A percentile compares a stretch with the other conserved stretches of the same genome.
Evolutionary conservation across 1,284 basidiomycete species (phyloP).

Genomic region (Trametes versicolor): DNA sequence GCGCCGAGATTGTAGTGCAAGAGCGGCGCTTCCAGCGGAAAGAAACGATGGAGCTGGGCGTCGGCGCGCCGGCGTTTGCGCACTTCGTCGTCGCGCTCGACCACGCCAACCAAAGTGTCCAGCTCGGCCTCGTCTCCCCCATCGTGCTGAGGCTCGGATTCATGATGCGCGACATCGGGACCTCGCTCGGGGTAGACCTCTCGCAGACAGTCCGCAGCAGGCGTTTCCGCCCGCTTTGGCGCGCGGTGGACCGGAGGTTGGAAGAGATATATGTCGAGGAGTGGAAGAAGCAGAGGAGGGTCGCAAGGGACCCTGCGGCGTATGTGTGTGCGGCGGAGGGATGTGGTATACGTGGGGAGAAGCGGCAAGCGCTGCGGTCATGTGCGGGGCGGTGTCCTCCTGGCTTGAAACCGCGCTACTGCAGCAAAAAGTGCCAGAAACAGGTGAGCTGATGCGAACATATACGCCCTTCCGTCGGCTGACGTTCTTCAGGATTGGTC

Average conservation of each 20-base stretch:
- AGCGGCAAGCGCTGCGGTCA: background rate
- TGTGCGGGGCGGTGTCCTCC: constrained; percentile 19
- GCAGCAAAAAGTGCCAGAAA: constrained; percentile 20
- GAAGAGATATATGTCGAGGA: constrained; percentile 1
- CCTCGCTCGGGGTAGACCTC: background rate
- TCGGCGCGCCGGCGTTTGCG: background rate
- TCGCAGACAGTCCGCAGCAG: background rate
- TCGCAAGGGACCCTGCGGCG: background rate
- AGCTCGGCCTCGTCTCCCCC: constrained; percentile 4
- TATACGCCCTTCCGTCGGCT: background rate
- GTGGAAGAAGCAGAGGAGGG: background rate
- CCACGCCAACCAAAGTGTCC: constrained; percentile 4
- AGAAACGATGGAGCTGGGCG: background rate
- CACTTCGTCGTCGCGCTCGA: background rate
- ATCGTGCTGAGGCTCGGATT: background rate
- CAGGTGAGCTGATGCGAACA: background rate
- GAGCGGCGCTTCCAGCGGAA: background rate
- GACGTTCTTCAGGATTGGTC: background rate
- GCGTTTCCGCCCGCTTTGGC: background rate
- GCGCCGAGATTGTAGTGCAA: background rate
- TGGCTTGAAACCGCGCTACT: constrained; percentile 21
- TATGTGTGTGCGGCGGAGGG: constrained; percentile 15
- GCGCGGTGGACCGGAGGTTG: background rate
- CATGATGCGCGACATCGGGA: constrained; percentile 4
- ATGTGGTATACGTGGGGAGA: constrained; percentile 9